A percentile compares a stretch with the other conserved stretches of the same genome.
These are phyloP conservation scores for Penicillium parvum DNA, from an alignment of 495 filamentous ascomycete species.

Conservation along the genomic window DNA sequence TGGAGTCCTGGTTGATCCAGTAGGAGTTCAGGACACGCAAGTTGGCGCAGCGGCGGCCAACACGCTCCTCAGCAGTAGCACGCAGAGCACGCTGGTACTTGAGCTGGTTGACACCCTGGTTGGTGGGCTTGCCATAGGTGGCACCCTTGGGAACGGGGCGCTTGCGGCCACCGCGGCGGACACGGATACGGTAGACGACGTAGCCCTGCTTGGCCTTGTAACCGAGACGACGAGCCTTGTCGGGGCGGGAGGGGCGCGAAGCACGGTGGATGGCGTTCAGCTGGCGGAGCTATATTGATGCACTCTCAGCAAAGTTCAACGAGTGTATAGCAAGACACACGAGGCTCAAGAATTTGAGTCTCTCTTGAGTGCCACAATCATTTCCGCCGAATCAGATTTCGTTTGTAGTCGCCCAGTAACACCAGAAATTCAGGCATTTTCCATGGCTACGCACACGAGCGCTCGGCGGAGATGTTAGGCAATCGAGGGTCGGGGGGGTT, in stretches of 20 bases:
- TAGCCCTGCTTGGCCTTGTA: constrained; percentile 99
- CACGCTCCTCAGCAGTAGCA: constrained; percentile 98
- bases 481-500: constrained; percentile 45
- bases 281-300: constrained; percentile 98
- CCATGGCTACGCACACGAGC: constrained; percentile 43
- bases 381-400: constrained; percentile 37
- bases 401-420: constrained; percentile 36
- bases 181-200: constrained; percentile 98
- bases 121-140: constrained; percentile 99
- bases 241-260: constrained; percentile 94
- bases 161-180: constrained; percentile 97
- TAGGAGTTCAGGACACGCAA: constrained; percentile 98
- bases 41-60: constrained; percentile 97
- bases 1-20: constrained; percentile 99
- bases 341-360: constrained; percentile 24
- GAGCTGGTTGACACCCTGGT: constrained; percentile 99
- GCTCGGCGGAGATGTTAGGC: constrained; percentile 46
- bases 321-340: constrained; percentile 91
- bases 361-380: constrained; percentile 45
- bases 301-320: constrained; percentile 99
- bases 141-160: constrained; percentile 93
- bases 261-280: constrained; percentile 98
- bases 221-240: constrained; percentile 98
- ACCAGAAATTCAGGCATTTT: constrained; percentile 33
- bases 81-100: constrained; percentile 99